Evolutionary conservation across 352 stramenopile genomes (phyloP).

Genomic region (Globisporangium ultimum): DNA sequence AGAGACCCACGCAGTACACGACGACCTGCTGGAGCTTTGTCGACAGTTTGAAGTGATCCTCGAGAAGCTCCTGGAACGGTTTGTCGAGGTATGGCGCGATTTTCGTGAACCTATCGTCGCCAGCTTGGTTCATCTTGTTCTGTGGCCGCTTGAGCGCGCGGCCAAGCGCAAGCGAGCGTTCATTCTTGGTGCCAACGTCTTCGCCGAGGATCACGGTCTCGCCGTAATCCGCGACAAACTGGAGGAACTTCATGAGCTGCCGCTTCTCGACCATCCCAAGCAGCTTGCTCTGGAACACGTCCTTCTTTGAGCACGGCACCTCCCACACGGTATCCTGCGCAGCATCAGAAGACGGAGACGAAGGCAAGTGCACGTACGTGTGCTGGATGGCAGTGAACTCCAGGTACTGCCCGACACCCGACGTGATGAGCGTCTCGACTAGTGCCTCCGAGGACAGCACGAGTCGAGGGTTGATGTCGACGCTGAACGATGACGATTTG

Average conservation of each 20-base stretch:
- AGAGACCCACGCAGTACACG: slow-evolving; percentile 82
- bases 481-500: slow-evolving; percentile 62
- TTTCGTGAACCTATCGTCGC: slow-evolving; percentile 9
- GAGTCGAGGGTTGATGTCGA: slow-evolving; percentile 79
- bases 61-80: slow-evolving; percentile 70
- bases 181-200: slow-evolving; percentile 84
- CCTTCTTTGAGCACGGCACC: slow-evolving; percentile 88
- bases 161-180: slow-evolving; percentile 71
- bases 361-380: slow-evolving; percentile 65
- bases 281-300: slow-evolving; percentile 86
- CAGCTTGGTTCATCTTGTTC: slow-evolving; percentile 72
- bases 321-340: slow-evolving; percentile 58
- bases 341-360: slow-evolving; percentile 3
- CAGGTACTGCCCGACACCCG: slow-evolving; percentile 81
- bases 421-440: slow-evolving; percentile 83
- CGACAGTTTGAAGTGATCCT: slow-evolving; percentile 72
- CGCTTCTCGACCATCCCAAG: slow-evolving; percentile 86
- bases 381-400: slow-evolving; percentile 86
- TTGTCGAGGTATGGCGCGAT: slow-evolving; percentile 41
- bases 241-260: slow-evolving; percentile 89
- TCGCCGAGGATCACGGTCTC: slow-evolving; percentile 67
- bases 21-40: slow-evolving; percentile 77
- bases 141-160: slow-evolving; percentile 81
- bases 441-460: slow-evolving; percentile 75
- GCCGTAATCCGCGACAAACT: slow-evolving; percentile 86